Evolutionary conservation across 805 yeast genomes (phyloP).

Genomic region (Monosporozyma solicola): DNA sequence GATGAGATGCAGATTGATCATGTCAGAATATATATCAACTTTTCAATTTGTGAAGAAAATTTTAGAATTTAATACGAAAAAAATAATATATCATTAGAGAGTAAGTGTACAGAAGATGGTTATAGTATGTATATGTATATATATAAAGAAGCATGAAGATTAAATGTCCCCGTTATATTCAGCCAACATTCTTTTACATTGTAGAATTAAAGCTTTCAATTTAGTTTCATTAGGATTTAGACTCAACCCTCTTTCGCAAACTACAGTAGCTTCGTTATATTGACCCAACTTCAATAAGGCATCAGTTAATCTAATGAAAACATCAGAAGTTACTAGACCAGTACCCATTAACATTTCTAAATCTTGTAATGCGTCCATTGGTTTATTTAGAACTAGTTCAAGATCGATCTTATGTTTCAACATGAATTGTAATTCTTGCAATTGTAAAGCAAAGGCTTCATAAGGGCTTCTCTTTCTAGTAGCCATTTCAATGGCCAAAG

Average conservation of each 20-base stretch:
- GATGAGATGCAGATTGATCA: neutral
- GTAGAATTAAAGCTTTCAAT: slow-evolving; percentile 20
- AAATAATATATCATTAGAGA: neutral
- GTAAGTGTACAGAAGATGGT: neutral
- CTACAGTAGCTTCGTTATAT: slow-evolving; percentile 52
- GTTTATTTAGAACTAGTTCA: slow-evolving; percentile 44
- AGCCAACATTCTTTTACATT: slow-evolving; percentile 20
- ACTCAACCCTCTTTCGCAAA: slow-evolving; percentile 66
- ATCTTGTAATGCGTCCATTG: slow-evolving; percentile 55
- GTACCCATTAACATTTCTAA: slow-evolving; percentile 56
- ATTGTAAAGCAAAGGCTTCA: slow-evolving; percentile 63
- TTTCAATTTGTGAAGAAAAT: neutral
- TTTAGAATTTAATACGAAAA: neutral
- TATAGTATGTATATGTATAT: neutral
- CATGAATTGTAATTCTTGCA: slow-evolving; percentile 59
- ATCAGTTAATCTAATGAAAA: slow-evolving; percentile 63
- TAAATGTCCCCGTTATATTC: slow-evolving; percentile 27
- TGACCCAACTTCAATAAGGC: slow-evolving; percentile 54
- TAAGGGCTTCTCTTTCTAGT: slow-evolving; percentile 54
- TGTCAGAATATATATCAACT: neutral
- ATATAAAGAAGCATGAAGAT: neutral
- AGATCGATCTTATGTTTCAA: slow-evolving; percentile 68
- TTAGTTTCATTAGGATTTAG: slow-evolving; percentile 44
- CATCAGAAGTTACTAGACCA: slow-evolving; percentile 55
- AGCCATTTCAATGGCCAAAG: slow-evolving; percentile 60